Base-by-base conservation (phyloP, 495 filamentous ascomycete species). In the Aspergillus funiculosus region DNA sequence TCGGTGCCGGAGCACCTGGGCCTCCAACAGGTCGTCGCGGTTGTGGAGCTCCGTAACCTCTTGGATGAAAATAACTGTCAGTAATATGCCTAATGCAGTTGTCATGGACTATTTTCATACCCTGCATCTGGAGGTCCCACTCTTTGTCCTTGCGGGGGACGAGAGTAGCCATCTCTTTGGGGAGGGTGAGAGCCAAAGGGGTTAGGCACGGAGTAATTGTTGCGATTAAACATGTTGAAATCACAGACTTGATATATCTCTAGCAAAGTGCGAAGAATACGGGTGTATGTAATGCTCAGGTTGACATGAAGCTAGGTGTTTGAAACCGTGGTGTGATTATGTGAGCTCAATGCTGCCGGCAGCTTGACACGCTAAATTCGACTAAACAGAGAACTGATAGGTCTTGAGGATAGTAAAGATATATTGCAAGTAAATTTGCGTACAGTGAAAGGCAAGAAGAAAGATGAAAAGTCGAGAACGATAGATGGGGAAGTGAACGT, bases 191-290 rank as follows among this genome's bases (percentile, higher is more conserved):
- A 53, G 29, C 62, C 57, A 43, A 73, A 74, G 1, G 71, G 69
- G 38, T 68, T 72, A 1, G 64, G 69, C 6, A 71, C 46, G 15
- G 67, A 71, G 14, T 63, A 44, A 31, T 74, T 71, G 50, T 62
- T 69, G 49, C 75, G 71, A 52, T 75, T 76, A 52, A 77, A 79
- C 75, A 79, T 79, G 4, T 24, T 59, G 56, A 25, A 38, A 44
- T 15, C 39, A 51, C 17, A 11, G 27, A n/a, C 35, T 30, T 8
- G 13, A 34, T 25, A 18, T 34, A 17, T 35, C 9, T 8, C 21
- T 6, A 10, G 26, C 17, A 28, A 45, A 40, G 32, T 10, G 13
- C 39, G 25, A 21, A 51, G 43, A 42, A 22, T n/a, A n/a, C n/a
- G n/a, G n/a, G n/a, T n/a, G n/a, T n/a, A n/a, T n/a, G n/a, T n/a